These are phyloP conservation scores for Candida maesae DNA, from an alignment of 805 yeast species.

Conservation along the genomic window DNA sequence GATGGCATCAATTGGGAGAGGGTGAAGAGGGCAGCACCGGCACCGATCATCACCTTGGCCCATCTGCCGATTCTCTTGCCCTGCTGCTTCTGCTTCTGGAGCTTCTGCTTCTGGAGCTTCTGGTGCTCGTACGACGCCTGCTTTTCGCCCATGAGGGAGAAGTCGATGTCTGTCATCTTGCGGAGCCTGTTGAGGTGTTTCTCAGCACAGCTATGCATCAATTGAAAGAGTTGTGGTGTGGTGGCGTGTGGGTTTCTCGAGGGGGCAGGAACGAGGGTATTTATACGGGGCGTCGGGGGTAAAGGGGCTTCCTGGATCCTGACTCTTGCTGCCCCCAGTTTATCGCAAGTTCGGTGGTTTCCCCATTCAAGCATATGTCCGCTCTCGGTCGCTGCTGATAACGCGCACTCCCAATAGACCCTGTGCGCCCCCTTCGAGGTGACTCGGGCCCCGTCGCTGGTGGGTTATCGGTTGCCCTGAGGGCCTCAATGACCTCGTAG, in stretches of 20 bases:
- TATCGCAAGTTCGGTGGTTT: too few relatives aligned
- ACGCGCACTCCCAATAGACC: neutral
- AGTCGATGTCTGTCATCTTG: neutral
- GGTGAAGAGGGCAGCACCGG: conserved; percentile 2
- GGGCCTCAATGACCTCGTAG: too few relatives aligned
- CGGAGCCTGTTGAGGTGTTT: conserved; percentile 7
- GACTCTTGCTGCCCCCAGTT: too few relatives aligned
- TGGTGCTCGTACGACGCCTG: too few relatives aligned
- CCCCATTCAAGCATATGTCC: neutral
- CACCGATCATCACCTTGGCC: neutral
- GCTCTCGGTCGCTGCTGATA: neutral
- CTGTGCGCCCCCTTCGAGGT: too few relatives aligned
- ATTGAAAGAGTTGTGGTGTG: neutral
- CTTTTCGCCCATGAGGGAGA: neutral
- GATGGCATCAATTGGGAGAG: conserved; percentile 1
- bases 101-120: neutral
- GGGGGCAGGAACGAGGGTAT: too few relatives aligned
- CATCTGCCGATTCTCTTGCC: neutral
- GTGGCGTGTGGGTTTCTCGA: neutral
- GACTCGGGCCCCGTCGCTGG: too few relatives aligned
- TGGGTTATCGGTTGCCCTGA: too few relatives aligned
- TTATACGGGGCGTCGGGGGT: too few relatives aligned
- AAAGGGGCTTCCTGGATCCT: too few relatives aligned
- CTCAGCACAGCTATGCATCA: conserved; percentile 4
- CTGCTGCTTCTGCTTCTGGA: neutral